Evolutionary conservation across 257 asterid genomes (phyloP), one percentile per base, ranked within the genome.

Genomic region (Solanum chiquidenum): DNA sequence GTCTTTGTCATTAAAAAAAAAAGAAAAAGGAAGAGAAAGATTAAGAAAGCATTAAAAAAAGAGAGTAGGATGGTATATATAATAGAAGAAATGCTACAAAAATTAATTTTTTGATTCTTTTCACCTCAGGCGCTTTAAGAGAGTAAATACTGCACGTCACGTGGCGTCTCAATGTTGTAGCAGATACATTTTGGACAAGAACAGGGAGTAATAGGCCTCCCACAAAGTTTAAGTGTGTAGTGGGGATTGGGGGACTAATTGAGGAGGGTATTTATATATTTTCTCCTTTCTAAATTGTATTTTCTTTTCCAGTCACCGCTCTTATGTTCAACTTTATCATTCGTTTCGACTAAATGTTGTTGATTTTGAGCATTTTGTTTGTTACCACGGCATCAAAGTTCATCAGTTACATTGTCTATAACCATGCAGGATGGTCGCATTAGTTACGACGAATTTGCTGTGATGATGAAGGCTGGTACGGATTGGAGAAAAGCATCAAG

Each of bases 401-500:
- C 85, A 46, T 49, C 85, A 14, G 42, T 46, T 29, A 5, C 68
- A 49, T 42, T 46, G 52, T 74, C 62, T 80, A 46, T 42, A 52
- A 80, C 69, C 42, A 46, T 83, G 75, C 90, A 89, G 91, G 91
- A 89, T 55, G 91, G 91, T 37, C 90, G 87, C 12, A 89, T 89
- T 37, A 89, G 90, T 66, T 89, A 87, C 3, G 91, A 89, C 37
- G 91, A 89, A 87, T 89, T 89, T 25, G 88, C 88, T 23, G 66
- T 87, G 2, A 89, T 89, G 91, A 89, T 89, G 91, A 89, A 89
- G 84, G 88, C 91, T 5, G 91, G 91, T 21, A 89, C 91, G 6
- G 91, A 89, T 44, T 89, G 91, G 91, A 89, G 91, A 87, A 89
- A 89, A 83, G 91, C 91, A 68, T 89, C 91, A 5, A 58, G 91